These are phyloP conservation scores for Lactifluus echinatus DNA, from an alignment of 768 basidiomycete species.

Conservation along the genomic window DNA sequence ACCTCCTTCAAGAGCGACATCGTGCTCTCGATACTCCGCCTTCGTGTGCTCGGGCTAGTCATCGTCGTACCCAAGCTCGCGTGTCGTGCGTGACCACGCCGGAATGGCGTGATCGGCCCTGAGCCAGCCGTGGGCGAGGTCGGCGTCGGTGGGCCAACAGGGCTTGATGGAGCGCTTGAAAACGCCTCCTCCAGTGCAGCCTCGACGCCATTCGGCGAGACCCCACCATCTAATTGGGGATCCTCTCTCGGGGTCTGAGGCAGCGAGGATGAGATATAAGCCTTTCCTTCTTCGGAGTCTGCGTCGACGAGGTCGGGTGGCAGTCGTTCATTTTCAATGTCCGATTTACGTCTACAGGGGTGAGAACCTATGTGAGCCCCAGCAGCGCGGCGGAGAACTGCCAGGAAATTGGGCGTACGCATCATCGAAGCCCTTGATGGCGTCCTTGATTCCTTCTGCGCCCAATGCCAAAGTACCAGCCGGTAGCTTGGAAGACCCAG, in stretches of 20 bases:
- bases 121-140: slow-evolving; percentile 22
- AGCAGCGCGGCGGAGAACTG: not conserved
- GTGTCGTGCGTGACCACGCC: slow-evolving; percentile 64
- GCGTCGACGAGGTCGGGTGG: slow-evolving; percentile 92
- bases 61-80: slow-evolving; percentile 89
- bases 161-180: slow-evolving; percentile 21
- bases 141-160: slow-evolving; percentile 22
- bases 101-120: slow-evolving; percentile 38
- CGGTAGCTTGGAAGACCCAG: slow-evolving; percentile 68
- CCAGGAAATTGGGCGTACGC: slow-evolving; percentile 53
- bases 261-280: slow-evolving; percentile 37
- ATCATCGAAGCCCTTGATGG: slow-evolving; percentile 89
- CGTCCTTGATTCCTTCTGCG: slow-evolving; percentile 90
- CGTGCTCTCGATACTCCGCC: slow-evolving; percentile 90
- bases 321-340: slow-evolving; percentile 98
- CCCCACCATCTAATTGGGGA: slow-evolving; percentile 21
- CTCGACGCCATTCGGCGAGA: slow-evolving; percentile 26
- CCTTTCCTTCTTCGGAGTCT: slow-evolving; percentile 59
- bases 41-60: slow-evolving; percentile 88
- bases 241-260: slow-evolving; percentile 52
- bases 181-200: slow-evolving; percentile 28
- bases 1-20: slow-evolving; percentile 93
- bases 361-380: not conserved
- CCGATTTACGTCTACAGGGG: slow-evolving; percentile 72
- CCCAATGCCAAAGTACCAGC: slow-evolving; percentile 80